Percentiles rank a stretch among this genome's conserved stretches.
Evolutionary conservation across 139 green algal species (phyloP).

Genomic region (Chlorella sp.): DNA sequence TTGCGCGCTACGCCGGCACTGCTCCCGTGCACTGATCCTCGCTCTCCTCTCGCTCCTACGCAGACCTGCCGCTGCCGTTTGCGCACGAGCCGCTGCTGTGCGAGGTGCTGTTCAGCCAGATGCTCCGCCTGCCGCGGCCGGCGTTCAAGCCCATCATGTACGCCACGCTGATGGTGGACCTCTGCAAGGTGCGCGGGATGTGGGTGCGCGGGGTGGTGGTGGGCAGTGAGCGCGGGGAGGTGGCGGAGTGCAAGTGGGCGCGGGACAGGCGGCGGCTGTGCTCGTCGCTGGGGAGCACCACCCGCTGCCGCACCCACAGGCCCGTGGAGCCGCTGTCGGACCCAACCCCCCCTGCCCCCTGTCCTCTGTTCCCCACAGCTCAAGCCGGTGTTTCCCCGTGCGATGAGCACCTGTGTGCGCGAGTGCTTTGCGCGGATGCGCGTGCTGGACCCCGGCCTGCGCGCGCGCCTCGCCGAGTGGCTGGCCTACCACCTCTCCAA

Average conservation of each 20-base stretch:
- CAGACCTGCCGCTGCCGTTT: constrained; percentile 65
- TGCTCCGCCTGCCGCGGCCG: constrained; percentile 77
- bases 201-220: too few relatives aligned
- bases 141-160: constrained; percentile 82
- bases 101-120: constrained; percentile 85
- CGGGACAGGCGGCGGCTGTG: too few relatives aligned
- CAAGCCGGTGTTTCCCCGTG: constrained; percentile 51
- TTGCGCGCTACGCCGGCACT: not conserved
- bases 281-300: too few relatives aligned
- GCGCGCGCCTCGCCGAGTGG: constrained; percentile 73
- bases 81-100: constrained; percentile 66
- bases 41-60: not conserved
- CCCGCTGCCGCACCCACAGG: too few relatives aligned
- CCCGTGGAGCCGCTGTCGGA: too few relatives aligned
- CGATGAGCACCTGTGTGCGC: constrained; percentile 68
- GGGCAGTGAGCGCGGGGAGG: too few relatives aligned
- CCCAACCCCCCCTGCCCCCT: too few relatives aligned
- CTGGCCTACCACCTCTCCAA: constrained; percentile 91
- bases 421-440: constrained; percentile 69
- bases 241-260: too few relatives aligned
- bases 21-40: not conserved
- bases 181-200: constrained; percentile 81
- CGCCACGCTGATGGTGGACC: constrained; percentile 79
- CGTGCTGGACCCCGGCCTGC: constrained; percentile 73
- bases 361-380: too few relatives aligned